These are phyloP conservation scores for Gynochthodes officinalis DNA, from an alignment of 257 asterid species.

Conservation along the genomic window DNA sequence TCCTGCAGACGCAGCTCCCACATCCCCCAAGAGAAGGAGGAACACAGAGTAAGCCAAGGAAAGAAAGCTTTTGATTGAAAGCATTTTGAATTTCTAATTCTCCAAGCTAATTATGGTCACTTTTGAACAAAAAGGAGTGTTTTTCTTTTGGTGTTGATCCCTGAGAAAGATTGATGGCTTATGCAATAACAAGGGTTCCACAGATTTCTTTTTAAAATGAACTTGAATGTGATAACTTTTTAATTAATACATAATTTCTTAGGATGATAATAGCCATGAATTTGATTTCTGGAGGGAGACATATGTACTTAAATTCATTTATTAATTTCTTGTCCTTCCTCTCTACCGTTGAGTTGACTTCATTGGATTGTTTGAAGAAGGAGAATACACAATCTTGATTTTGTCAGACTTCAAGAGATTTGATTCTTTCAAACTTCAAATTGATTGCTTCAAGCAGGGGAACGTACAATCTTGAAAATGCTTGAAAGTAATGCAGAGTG, in stretches of 20 bases:
- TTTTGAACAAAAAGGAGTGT: neutral
- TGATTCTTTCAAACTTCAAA: neutral
- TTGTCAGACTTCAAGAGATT: no score
- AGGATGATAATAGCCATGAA: no score
- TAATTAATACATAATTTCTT: no score
- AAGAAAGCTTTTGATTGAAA: neutral
- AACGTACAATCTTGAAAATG: neutral
- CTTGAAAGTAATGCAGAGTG: neutral
- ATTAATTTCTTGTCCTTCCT: no score
- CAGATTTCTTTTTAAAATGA: no score
- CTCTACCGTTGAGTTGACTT: no score
- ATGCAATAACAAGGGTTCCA: neutral
- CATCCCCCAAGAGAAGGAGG: neutral
- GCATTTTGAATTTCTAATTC: constrained; percentile 9
- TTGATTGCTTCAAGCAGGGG: neutral
- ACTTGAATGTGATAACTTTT: no score
- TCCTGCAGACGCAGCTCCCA: neutral
- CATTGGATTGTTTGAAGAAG: no score
- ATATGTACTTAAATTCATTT: no score
- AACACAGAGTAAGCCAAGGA: neutral
- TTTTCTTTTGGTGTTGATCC: neutral
- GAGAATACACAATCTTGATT: no score
- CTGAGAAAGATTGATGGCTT: neutral
- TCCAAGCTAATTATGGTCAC: neutral
- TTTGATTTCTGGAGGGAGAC: no score